A percentile compares a stretch with the other conserved stretches of the same genome.
Conservation (phyloP, 1,284 basidiomycete species). For the Stygiomarasmius scandens region DNA sequence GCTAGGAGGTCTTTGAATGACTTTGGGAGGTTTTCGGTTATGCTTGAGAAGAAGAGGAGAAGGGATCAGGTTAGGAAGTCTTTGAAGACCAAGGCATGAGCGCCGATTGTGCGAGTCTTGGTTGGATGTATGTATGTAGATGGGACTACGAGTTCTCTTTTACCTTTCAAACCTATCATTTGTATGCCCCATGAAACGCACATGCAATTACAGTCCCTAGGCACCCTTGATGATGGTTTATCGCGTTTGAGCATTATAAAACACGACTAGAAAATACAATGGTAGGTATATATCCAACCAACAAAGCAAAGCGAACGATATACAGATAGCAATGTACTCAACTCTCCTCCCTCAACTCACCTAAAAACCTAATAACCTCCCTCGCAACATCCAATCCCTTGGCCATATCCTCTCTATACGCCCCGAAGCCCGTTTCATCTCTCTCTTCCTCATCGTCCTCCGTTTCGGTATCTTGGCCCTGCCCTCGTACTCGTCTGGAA, state of each 20-base stretch:
- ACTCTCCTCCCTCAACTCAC: slow-evolving; percentile 1
- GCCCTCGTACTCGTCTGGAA: background rate
- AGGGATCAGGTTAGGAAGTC: slow-evolving; percentile 72
- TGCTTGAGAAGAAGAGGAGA: slow-evolving; percentile 78
- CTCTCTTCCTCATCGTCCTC: background rate
- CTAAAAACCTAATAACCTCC: slow-evolving; percentile 12
- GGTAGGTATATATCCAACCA: too few relatives aligned
- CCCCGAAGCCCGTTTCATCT: background rate
- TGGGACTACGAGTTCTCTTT: too few relatives aligned
- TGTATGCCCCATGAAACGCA: too few relatives aligned
- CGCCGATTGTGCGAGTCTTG: background rate
- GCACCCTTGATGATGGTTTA: too few relatives aligned
- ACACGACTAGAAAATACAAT: too few relatives aligned
- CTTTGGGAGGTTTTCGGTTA: slow-evolving; percentile 85
- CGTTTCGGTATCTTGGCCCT: background rate
- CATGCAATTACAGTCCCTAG: too few relatives aligned
- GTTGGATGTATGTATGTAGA: too few relatives aligned
- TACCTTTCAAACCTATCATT: too few relatives aligned
- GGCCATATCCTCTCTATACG: slow-evolving; percentile 1
- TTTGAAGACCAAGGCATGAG: slow-evolving; percentile 48
- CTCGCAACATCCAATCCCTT: slow-evolving; percentile 13
- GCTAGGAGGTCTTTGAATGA: slow-evolving; percentile 83
- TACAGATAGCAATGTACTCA: background rate
- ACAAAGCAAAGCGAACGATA: background rate
- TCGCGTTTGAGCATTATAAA: too few relatives aligned